Evolutionary conservation across 169 alveolate species (phyloP), one percentile per base, ranked within the genome.

Genomic region (Plasmodium adleri): DNA sequence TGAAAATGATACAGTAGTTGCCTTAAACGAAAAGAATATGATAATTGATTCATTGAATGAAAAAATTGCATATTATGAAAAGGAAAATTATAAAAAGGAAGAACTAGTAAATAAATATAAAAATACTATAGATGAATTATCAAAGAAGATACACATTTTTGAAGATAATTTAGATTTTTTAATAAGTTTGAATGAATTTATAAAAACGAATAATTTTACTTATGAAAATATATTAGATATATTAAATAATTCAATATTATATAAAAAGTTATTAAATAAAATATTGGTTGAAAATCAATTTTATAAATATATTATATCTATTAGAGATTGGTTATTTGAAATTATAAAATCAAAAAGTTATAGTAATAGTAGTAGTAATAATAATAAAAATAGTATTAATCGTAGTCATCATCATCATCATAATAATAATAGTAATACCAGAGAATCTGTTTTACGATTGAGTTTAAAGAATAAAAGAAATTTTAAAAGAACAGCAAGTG

Each of bases 161-260:
- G 90, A 80, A 80, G 76, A 70, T 24, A 80, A 80, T 43, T 24
- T 80, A 62, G 74, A 68, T 12, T 80, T 80, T 59, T 72, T 80
- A n/a, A 10, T 80, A 15, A 26, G 20, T 12, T 32, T 80, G 63
- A 80, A 80, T 63, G 73, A 80, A 47, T 68, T 54, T 39, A 72
- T 80, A 56, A 67, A 68, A 17, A 83, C 68, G 15, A 80, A 80
- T 39, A n/a, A 80, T 60, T 67, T 22, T 28, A 56, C 85, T 15
- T 70, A 80, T 60, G 74, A 80, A 49, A 15, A 68, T 20, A 72
- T 80, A 15, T 39, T 80, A 12, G 22, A 6, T 15, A 15, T 80
- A 32, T 28, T 80, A 43, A 72, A 80, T 3, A 72, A 80, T 39
- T 60, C 90, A 17, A 39, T 58, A 1, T 5, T 80, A 39, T 80